Evolutionary conservation across 345 rosid genomes (phyloP), one percentile per base, ranked within the genome.

Genomic region (Arabis hirsuta): DNA sequence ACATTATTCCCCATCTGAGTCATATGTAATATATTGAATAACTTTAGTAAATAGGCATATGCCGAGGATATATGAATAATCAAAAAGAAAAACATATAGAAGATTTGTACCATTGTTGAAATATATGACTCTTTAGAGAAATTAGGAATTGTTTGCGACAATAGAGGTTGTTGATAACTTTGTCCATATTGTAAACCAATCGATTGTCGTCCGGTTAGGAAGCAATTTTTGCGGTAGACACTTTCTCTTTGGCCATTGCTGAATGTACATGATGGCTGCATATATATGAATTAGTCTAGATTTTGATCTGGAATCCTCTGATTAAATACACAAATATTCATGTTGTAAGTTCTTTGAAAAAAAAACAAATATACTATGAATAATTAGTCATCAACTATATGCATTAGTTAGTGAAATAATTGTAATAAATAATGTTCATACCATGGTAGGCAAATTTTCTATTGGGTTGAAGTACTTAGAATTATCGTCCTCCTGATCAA

Each of bases 31-130:
- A 44, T 62, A 54, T 13, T 63, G 5, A 44, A 44, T 27, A 45
- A 13, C 3, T 12, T 7, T 14, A 63, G 63, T 44, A 13, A 4
- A n/a, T 44, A 63, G 1, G 12, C 31, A 48, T 45, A 12, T 39
- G 14, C 12, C 29, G 41, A 13, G 44, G 27, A 20, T 32, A 1
- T 62, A 3, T 43, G n/a, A 20, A 41, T 62, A 29, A 58, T 16
- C 6, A 26, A 60, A 11, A 10, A 13, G 3, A 41, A 12, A 48
- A 13, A 41, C 24, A 42, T 51, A 42, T 62, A 42, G 12, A 52
- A 31, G 50, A 24, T 34, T 10, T 7, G 6, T 72, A 72, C 76
- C 76, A 54, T 45, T 44, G 29, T 9, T 72, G 69, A 34, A 54
- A 14, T 31, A 34, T 53, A 61, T 71, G 53, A 32, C 16, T 12